Evolutionary conservation across 805 yeast species (phyloP).

Genomic region (Saturnispora sekii): DNA sequence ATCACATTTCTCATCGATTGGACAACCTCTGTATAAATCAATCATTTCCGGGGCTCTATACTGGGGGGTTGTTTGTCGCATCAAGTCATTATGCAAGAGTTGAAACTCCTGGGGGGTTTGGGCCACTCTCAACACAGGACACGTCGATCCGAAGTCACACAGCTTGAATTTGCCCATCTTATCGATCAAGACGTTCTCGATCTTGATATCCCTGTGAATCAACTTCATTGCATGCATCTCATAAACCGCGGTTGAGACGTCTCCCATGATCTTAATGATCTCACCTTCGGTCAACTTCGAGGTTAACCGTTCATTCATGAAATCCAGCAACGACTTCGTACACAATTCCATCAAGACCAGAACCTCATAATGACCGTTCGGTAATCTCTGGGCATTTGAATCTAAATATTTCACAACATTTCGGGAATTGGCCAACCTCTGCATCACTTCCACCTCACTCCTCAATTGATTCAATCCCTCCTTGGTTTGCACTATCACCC

Average conservation of each 20-base stretch:
- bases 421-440: slow-evolving; percentile 65
- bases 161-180: slow-evolving; percentile 60
- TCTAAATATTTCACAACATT: slow-evolving; percentile 87
- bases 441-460: slow-evolving; percentile 98
- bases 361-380: slow-evolving; percentile 60
- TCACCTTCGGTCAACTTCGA: slow-evolving; percentile 71
- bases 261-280: slow-evolving; percentile 74
- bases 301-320: slow-evolving; percentile 77
- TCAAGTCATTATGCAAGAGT: slow-evolving; percentile 70
- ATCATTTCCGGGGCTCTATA: slow-evolving; percentile 95
- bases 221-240: slow-evolving; percentile 76
- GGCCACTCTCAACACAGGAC: slow-evolving; percentile 65
- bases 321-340: slow-evolving; percentile 77
- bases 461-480: slow-evolving; percentile 69
- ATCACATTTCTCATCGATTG: slow-evolving; percentile 87
- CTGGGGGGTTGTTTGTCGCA: slow-evolving; percentile 91
- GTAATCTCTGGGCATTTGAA: slow-evolving; percentile 80
- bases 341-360: slow-evolving; percentile 89
- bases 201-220: slow-evolving; percentile 88
- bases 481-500: slow-evolving; percentile 94
- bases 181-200: slow-evolving; percentile 86
- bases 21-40: slow-evolving; percentile 70
- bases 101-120: slow-evolving; percentile 64
- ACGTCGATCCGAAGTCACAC: slow-evolving; percentile 90
- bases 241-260: slow-evolving; percentile 67